Base-by-base conservation (phyloP, 1,139 yeast species). In the Blastobotrys raffinosifermentans region DNA sequence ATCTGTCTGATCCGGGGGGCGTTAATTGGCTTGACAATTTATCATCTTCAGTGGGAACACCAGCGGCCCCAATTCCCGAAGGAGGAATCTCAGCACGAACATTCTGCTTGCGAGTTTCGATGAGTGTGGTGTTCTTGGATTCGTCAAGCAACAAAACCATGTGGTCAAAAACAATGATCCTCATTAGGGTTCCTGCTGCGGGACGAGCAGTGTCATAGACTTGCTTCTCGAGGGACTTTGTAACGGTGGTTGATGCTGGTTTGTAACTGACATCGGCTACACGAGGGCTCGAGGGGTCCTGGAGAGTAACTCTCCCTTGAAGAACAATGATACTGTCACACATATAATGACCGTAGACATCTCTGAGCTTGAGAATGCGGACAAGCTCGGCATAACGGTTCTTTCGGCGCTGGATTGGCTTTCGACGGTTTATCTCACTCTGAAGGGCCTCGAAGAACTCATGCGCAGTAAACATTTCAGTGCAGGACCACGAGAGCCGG, bases 241-340 rank as follows among this genome's bases (percentile, higher is more conserved):
- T 44, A 14, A 38, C 31, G 22, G 37, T 35, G 17, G 29, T 4
- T 16, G 2, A 16, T 26, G 13, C 14, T 11, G 17, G 15, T 26
- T 35, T 8, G 27, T 31, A 32, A 17, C 32, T 19, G 21, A 23
- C 31, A 22, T 32, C 37, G 11, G 40, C 38, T 26, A 29, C 37
- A 9, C 32, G 34, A 15, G 38, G 44, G 29, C 40, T 41, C 22
- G 44, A 34, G 15, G 40, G 46, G 9, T 43, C 50, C 26, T 45
- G 47, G 19, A 51, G 42, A 16, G 36, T 38, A 11, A 49, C 44
- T 19, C 44, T 37, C 20, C 41, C 26, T 20, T 40, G 44, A 20
- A 51, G 27, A 4, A 41, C 38, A 11, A 49, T 50, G 16, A 39
- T 39, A 4, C 45, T 38, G 34, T 51, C 55, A 36, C 54, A 47